Percentiles rank a stretch among this genome's conserved stretches.
phyloP scores from a whole-genome alignment of 2,329 filamentous ascomycete species.

The Aspergillus sp. region DNA sequence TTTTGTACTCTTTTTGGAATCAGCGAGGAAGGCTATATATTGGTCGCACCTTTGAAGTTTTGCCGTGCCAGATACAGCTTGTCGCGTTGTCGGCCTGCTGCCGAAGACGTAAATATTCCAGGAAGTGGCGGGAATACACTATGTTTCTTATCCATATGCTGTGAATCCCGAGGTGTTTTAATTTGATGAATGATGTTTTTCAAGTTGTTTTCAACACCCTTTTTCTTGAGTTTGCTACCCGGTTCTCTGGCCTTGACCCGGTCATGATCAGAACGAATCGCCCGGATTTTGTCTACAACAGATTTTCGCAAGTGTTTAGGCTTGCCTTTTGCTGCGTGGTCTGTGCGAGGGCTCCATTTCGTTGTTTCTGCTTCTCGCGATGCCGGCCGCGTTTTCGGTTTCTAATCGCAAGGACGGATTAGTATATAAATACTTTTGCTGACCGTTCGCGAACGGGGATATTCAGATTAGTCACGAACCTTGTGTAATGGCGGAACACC shows the following conservation, averaged over 20 bases:
- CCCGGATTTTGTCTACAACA: no score
- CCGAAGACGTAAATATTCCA: neutral
- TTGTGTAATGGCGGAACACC: constrained; percentile 2
- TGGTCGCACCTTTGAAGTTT: neutral
- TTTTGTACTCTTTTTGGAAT: neutral
- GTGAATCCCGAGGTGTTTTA: neutral
- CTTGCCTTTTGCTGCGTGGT: no score
- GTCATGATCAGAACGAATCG: no score
- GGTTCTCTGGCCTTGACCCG: neutral
- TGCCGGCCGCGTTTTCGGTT: neutral
- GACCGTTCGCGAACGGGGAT: neutral
- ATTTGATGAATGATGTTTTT: neutral
- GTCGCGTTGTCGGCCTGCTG: neutral
- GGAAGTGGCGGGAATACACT: neutral
- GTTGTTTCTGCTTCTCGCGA: neutral
- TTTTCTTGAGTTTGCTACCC: neutral
- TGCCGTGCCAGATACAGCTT: neutral
- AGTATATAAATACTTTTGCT: neutral
- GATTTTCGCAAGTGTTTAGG: no score
- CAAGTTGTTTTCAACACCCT: neutral
- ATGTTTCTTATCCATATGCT: neutral
- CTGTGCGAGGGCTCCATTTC: neutral
- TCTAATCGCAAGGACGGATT: neutral
- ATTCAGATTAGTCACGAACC: constrained; percentile 3
- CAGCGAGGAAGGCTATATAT: neutral